phyloP scores from a whole-genome alignment of 345 rosid genomes.

The Syzygium aromaticum region DNA sequence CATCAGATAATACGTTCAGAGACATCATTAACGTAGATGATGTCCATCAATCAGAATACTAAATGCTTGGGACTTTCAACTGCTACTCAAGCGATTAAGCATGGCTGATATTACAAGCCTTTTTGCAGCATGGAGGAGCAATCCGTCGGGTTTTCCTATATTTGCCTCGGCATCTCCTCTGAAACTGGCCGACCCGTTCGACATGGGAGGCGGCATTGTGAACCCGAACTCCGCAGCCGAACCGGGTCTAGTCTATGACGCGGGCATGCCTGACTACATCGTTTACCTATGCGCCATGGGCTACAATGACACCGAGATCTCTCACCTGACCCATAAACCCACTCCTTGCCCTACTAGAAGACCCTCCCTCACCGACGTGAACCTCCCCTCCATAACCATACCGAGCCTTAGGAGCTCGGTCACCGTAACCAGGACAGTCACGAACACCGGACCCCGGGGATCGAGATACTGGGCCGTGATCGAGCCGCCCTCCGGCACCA shows the following conservation, averaged over 20 bases:
- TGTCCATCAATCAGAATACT: neutral
- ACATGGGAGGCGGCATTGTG: slow-evolving; percentile 54
- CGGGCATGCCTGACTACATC: slow-evolving; percentile 34
- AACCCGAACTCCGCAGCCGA: slow-evolving; percentile 40
- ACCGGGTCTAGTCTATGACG: slow-evolving; percentile 64
- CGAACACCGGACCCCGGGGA: slow-evolving; percentile 33
- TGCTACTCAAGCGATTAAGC: neutral
- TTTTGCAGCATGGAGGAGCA: slow-evolving; percentile 28
- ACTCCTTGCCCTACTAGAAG: slow-evolving; percentile 14
- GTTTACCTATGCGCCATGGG: slow-evolving; percentile 50
- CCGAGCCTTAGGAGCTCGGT: slow-evolving; percentile 27
- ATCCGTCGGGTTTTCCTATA: slow-evolving; percentile 38
- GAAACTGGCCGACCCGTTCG: slow-evolving; percentile 57
- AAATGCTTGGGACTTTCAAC: neutral
- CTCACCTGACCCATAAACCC: slow-evolving; percentile 14
- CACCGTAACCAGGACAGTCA: slow-evolving; percentile 45
- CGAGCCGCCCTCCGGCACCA: slow-evolving; percentile 33
- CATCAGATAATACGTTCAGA: neutral
- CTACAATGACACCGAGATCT: slow-evolving; percentile 35
- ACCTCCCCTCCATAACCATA: slow-evolving; percentile 60
- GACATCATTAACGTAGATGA: neutral
- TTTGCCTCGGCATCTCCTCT: slow-evolving; percentile 40
- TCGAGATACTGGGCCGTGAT: slow-evolving; percentile 32
- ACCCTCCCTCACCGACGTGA: slow-evolving; percentile 32
- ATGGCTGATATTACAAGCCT: neutral